phyloP scores from a whole-genome alignment of 768 basidiomycete species.

The Phlebiopsis flavidoalba region DNA sequence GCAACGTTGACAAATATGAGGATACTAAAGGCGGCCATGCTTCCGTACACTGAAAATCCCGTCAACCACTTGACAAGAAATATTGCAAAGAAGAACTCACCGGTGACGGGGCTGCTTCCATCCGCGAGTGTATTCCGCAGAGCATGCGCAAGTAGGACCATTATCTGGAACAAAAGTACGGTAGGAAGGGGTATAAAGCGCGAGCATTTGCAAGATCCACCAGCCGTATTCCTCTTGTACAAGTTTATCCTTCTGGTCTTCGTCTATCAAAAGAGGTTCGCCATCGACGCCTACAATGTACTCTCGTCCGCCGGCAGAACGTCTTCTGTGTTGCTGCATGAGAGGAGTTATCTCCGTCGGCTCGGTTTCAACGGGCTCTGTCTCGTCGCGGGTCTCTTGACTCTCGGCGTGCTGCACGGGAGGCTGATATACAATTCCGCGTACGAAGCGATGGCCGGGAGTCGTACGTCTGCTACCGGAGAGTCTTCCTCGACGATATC shows the following conservation, averaged over 20 bases:
- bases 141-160: conserved; percentile 40
- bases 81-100: conserved; percentile 31
- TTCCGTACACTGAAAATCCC: conserved; percentile 41
- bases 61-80: not conserved
- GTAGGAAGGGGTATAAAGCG: conserved; percentile 50
- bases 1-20: conserved; percentile 54
- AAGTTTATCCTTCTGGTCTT: conserved; percentile 4
- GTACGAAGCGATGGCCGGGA: conserved; percentile 15
- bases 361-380: conserved; percentile 28
- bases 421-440: conserved; percentile 19
- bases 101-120: conserved; percentile 44
- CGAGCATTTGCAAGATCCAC: conserved; percentile 58
- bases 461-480: conserved; percentile 7
- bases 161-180: conserved; percentile 48
- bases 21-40: conserved; percentile 39
- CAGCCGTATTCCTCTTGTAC: conserved; percentile 30
- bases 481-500: conserved; percentile 13
- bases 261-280: conserved; percentile 7
- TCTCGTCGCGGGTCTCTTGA: conserved; percentile 7
- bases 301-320: conserved; percentile 14
- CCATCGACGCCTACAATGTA: conserved; percentile 14
- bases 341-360: conserved; percentile 58
- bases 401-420: conserved; percentile 14
- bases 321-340: conserved; percentile 29
- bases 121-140: conserved; percentile 58